Evolutionary conservation across 331 rosid genomes (phyloP).

Genomic region (Pyracantha coccinea): DNA sequence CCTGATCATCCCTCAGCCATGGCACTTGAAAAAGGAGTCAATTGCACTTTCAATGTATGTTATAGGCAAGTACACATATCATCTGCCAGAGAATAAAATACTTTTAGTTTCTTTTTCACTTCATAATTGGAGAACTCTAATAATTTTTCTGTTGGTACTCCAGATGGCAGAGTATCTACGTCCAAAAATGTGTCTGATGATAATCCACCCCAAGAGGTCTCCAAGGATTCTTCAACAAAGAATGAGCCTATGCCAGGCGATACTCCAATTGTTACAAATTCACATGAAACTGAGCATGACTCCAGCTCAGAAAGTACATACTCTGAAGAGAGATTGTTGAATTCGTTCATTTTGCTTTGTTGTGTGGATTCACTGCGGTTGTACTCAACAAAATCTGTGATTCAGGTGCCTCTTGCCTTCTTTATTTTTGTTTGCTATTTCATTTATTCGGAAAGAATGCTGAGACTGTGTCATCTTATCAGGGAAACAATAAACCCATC

Average conservation of each 20-base stretch:
- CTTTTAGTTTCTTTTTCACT: slow-evolving; percentile 3
- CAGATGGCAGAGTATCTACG: slow-evolving; percentile 45
- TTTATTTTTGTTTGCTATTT: slow-evolving; percentile 3
- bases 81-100: slow-evolving; percentile 4
- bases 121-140: slow-evolving; percentile 18
- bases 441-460: slow-evolving; percentile 8
- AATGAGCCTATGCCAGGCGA: slow-evolving; percentile 29
- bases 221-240: slow-evolving; percentile 24
- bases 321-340: slow-evolving; percentile 39
- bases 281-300: slow-evolving; percentile 29
- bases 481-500: slow-evolving; percentile 75
- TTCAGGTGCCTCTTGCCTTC: slow-evolving; percentile 54
- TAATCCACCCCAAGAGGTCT: slow-evolving; percentile 35
- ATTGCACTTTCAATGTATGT: slow-evolving; percentile 89
- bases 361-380: slow-evolving; percentile 70
- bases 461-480: slow-evolving; percentile 18
- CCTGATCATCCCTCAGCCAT: slow-evolving; percentile 38
- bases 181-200: slow-evolving; percentile 43
- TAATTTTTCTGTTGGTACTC: slow-evolving; percentile 7
- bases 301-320: slow-evolving; percentile 32
- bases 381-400: slow-evolving; percentile 60
- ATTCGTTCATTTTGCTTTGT: slow-evolving; percentile 67
- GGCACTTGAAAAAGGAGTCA: slow-evolving; percentile 64
- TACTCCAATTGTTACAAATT: slow-evolving; percentile 23
- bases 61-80: slow-evolving; percentile 83